phyloP scores from a whole-genome alignment of 2,329 filamentous ascomycete species.

The Beauveria brongniartii region DNA sequence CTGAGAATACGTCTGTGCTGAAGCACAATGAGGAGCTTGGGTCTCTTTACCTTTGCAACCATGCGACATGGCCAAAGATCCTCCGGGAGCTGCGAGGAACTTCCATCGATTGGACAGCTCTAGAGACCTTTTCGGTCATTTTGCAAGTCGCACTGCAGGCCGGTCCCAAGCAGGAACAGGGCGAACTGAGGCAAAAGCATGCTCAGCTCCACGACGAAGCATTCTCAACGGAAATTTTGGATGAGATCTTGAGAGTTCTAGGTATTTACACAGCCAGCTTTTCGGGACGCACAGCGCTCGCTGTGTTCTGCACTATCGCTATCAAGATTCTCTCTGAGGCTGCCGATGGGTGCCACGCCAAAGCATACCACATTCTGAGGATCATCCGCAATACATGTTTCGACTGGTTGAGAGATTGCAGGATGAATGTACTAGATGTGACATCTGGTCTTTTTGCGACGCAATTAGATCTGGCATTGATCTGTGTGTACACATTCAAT shows the following conservation, averaged over 20 bases:
- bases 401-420: fast-evolving
- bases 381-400: neutral
- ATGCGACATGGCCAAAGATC: neutral
- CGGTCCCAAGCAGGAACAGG: neutral
- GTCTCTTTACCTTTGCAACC: fast-evolving
- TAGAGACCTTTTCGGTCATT: neutral
- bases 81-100: neutral
- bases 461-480: neutral
- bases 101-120: constrained; percentile 1
- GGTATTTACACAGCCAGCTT: neutral
- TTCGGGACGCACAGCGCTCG: neutral
- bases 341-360: fast-evolving
- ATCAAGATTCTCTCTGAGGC: neutral
- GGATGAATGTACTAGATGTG: neutral
- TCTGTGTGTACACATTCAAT: neutral
- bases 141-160: neutral
- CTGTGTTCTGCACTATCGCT: neutral
- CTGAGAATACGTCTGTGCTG: neutral
- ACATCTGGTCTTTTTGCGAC: neutral
- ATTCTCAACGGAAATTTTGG: neutral
- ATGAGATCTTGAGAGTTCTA: neutral
- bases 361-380: neutral
- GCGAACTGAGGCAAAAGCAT: too few species aligned
- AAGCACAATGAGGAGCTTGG: constrained; percentile 18
- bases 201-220: fast-evolving